phyloP scores from a whole-genome alignment of 208 protist genomes.

The Trypanosomatidae sp. region DNA sequence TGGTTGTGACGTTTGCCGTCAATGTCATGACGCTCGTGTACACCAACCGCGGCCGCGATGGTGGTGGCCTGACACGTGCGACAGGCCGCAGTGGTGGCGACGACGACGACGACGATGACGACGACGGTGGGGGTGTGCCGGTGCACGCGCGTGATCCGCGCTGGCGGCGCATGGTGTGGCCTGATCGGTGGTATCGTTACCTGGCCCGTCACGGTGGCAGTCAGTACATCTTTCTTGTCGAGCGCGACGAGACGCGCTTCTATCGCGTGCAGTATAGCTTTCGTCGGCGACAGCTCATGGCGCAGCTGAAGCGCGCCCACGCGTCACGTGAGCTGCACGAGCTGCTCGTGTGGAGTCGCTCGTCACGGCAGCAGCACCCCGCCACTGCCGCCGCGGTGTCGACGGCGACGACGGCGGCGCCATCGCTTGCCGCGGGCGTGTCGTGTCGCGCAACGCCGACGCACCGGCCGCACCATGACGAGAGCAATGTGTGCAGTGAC shows the following conservation, averaged over 20 bases:
- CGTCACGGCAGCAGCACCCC: background rate
- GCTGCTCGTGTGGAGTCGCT: background rate
- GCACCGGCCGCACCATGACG: no score
- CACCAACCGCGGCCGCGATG: slow-evolving; percentile 42
- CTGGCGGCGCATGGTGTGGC: slow-evolving; percentile 83
- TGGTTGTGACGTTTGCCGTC: slow-evolving; percentile 53
- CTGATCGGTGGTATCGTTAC: slow-evolving; percentile 75
- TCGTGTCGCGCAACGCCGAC: no score
- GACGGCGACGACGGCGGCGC: background rate
- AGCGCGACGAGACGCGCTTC: slow-evolving; percentile 57
- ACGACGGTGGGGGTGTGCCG: slow-evolving; percentile 15
- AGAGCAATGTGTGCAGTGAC: no score
- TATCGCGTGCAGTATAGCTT: slow-evolving; percentile 63
- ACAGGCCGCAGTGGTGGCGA: background rate
- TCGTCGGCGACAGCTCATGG: slow-evolving; percentile 41
- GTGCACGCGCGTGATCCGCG: slow-evolving; percentile 46
- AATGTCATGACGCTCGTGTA: slow-evolving; percentile 83
- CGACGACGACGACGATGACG: background rate
- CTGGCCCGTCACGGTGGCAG: slow-evolving; percentile 73
- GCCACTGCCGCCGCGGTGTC: no score
- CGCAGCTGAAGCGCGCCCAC: slow-evolving; percentile 24
- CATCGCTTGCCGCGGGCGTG: no score
- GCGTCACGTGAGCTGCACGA: background rate
- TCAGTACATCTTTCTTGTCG: slow-evolving; percentile 80
- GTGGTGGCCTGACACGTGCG: no score